Percentiles rank a stretch among this genome's conserved stretches.
These are phyloP conservation scores for Arabidopsis hybrid DNA, from an alignment of 441 rosid genomes.

Conservation along the genomic window DNA sequence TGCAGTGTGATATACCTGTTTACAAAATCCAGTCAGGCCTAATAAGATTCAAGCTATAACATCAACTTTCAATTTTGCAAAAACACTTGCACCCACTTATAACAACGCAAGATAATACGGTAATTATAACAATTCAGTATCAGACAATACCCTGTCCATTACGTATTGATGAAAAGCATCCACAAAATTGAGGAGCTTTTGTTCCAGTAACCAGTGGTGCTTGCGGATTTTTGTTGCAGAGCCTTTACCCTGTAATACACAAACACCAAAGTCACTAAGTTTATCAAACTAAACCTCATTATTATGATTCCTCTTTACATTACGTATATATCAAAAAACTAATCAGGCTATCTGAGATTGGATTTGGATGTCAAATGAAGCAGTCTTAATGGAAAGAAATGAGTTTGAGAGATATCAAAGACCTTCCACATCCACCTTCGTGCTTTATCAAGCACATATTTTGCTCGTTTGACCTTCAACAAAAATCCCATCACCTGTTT, in stretches of 20 bases:
- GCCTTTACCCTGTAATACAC: conserved; percentile 70
- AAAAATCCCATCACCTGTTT: conserved; percentile 90
- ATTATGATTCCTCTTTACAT: conserved; percentile 6
- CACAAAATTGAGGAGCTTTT: conserved; percentile 97
- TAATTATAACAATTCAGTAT: conserved; percentile 7
- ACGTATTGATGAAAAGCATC: conserved; percentile 99
- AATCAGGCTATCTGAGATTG: conserved; percentile 15
- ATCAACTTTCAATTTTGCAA: conserved; percentile 11
- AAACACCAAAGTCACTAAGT: conserved; percentile 27
- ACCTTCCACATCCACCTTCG: conserved; percentile 99
- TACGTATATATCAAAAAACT: conserved; percentile 9
- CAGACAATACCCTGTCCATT: conserved; percentile 85
- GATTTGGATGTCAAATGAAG: conserved; percentile 26
- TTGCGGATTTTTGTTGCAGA: conserved; percentile 60
- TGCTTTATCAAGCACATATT: conserved; percentile 92
- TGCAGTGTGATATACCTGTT: conserved; percentile 94
- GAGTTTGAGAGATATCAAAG: conserved; percentile 26
- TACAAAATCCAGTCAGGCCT: conserved; percentile 9
- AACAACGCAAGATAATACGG: neutral
- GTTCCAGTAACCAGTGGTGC: conserved; percentile 92
- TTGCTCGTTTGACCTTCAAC: conserved; percentile 96
- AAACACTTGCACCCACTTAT: neutral
- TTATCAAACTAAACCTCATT: conserved; percentile 27
- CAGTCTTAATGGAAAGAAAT: neutral
- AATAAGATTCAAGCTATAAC: neutral